These are phyloP conservation scores for Plasmodium relictum DNA, from an alignment of 169 alveolate genomes.

Conservation along the genomic window DNA sequence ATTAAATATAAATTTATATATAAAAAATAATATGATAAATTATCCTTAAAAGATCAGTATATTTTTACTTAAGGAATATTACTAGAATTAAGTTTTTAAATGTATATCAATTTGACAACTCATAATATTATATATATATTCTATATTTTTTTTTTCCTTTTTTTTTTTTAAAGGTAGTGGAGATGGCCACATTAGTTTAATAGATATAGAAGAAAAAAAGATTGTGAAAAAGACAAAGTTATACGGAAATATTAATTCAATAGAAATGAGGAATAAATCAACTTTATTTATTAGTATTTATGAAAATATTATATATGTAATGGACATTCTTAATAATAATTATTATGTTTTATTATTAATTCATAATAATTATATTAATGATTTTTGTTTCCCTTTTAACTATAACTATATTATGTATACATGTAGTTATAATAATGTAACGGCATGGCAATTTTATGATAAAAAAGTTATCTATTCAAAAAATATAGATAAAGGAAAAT, in stretches of 20 bases:
- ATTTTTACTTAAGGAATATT: neutral
- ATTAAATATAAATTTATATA: neutral
- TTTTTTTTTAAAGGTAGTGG: constrained; percentile 54
- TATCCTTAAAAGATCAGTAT: neutral
- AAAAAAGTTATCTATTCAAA: constrained; percentile 49
- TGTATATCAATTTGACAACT: neutral
- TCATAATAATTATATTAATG: constrained; percentile 49
- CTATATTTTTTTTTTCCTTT: neutral
- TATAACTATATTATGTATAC: constrained; percentile 68
- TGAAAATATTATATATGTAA: constrained; percentile 69
- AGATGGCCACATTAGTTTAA: constrained; percentile 62
- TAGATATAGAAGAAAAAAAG: constrained; percentile 51
- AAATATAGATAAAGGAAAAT: constrained; percentile 61
- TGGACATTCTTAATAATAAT: constrained; percentile 34
- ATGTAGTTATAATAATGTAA: constrained; percentile 58
- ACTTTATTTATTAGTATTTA: constrained; percentile 49
- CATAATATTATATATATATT: neutral
- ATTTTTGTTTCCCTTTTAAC: constrained; percentile 52
- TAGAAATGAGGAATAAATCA: constrained; percentile 58
- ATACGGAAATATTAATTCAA: constrained; percentile 67
- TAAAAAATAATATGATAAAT: neutral
- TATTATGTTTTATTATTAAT: constrained; percentile 37
- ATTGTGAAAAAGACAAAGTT: constrained; percentile 47
- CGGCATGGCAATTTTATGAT: constrained; percentile 76
- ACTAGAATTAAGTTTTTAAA: neutral